Base-by-base conservation (phyloP, 352 stramenopile genomes). In the Globisporangium spiculum region DNA sequence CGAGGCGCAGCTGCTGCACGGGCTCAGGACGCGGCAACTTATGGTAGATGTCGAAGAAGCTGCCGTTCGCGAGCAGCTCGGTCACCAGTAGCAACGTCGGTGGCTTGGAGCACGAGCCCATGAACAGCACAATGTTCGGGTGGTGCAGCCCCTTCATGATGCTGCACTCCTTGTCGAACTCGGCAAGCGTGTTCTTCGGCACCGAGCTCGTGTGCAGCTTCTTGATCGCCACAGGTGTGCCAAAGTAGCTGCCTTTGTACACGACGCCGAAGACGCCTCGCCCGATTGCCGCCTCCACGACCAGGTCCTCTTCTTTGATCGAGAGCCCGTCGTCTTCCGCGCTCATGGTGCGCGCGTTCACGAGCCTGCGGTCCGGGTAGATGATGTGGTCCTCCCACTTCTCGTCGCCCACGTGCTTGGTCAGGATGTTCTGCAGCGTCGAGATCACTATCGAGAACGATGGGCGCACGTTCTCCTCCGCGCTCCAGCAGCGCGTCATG, bases 51-150 rank as follows among this genome's bases (percentile, higher is more conserved):
- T 96, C 88, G 53, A 93, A 94, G 74, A 96, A 93, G 62, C 84
- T 93, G 55, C 84, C 86, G 62, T 93, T 93, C 9, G 80, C 65
- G 22, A 96, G 92, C 34, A 98, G 73, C 77, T 99, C 96, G 0
- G 96, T 99, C 24, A 99, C 86, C 24, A 99, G 97, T 30, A 97
- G 78, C 30, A 98, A 77, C 71, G 98, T 98, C 32, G 96, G 96
- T n/a, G 96, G 91, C 68, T 97, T 92, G n/a, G 97, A 92, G 81
- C 95, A 99, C 22, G 96, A 98, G 34, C 96, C 96, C 91, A 99
- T 99, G 73, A 98, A 99, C 12, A 99, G 80, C 66, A 98, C 98
- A 63, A 99, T 98, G 76, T 99, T 99, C 8, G 97, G 97, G 79
- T 99, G 97, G 65, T 97, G 79, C 63, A 99, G 90, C 1, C 86